Evolutionary conservation across 306 rosid species (phyloP).

Genomic region (Quercus suber): DNA sequence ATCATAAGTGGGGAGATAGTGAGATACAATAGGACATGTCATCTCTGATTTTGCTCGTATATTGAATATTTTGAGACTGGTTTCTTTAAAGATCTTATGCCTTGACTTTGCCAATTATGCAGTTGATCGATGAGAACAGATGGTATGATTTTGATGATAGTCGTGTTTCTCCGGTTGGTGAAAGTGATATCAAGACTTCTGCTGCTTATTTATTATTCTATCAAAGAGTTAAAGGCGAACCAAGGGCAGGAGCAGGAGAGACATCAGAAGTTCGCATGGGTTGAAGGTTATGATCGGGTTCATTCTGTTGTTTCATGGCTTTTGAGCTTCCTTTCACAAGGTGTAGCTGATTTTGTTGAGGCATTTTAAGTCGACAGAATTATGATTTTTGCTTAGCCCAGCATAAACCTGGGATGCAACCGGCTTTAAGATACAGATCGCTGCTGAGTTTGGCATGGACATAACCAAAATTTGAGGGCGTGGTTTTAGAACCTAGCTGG

Average conservation of each 20-base stretch:
- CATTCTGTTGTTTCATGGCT: conserved; percentile 21
- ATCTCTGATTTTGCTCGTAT: background rate
- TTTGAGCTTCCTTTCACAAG: conserved; percentile 11
- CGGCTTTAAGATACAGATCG: conserved; percentile 10
- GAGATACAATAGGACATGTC: background rate
- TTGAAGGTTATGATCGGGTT: conserved; percentile 14
- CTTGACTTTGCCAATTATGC: conserved; percentile 28
- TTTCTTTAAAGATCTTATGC: conserved; percentile 5
- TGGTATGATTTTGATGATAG: conserved; percentile 98
- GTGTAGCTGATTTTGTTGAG: conserved; percentile 21
- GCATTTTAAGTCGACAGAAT: conserved; percentile 8
- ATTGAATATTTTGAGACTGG: background rate
- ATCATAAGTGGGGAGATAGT: background rate
- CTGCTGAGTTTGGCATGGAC: conserved; percentile 2
- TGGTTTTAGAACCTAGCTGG: conserved; percentile 20
- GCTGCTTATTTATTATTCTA: conserved; percentile 93
- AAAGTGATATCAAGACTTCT: conserved; percentile 76
- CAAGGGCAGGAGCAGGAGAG: conserved; percentile 35
- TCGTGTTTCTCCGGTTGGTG: conserved; percentile 65
- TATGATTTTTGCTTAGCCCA: conserved; percentile 15
- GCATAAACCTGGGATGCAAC: conserved; percentile 19
- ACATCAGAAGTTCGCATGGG: conserved; percentile 36
- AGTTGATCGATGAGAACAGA: conserved; percentile 85
- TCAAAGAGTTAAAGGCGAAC: conserved; percentile 57
- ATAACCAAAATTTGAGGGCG: conserved; percentile 15